Conservation (phyloP, 345 rosid species). For the Physaria fendleri region DNA sequence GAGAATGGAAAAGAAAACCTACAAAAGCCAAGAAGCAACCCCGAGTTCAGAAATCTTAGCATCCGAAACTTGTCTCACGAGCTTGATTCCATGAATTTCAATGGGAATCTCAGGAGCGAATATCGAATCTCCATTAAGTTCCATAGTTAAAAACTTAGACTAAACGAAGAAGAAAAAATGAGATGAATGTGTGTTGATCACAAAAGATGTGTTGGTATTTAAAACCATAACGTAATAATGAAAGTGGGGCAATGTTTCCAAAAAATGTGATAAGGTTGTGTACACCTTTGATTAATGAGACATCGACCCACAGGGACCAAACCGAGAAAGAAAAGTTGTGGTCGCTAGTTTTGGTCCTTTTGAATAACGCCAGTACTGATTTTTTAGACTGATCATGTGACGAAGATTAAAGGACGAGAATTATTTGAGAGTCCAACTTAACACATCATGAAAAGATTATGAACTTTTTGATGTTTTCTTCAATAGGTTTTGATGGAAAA, state of each 20-base stretch:
- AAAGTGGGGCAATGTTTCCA: background rate
- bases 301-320: background rate
- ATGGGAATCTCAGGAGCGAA: constrained; percentile 3
- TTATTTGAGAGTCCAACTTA: too few species aligned
- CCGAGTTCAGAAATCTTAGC: constrained; percentile 18
- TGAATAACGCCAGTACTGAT: too few species aligned
- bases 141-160: background rate
- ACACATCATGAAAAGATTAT: too few species aligned
- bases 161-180: background rate
- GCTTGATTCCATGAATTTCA: constrained; percentile 13
- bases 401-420: too few species aligned
- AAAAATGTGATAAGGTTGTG: background rate
- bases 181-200: background rate
- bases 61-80: constrained; percentile 8
- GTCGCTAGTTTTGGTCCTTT: background rate
- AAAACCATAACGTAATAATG: background rate
- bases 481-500: too few species aligned
- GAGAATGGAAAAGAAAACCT: background rate
- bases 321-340: background rate
- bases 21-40: constrained; percentile 18
- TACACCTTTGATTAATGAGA: background rate
- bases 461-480: too few species aligned
- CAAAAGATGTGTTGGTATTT: background rate
- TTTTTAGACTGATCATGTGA: too few species aligned
- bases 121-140: background rate